A percentile compares a stretch with the other conserved stretches of the same genome.
phyloP scores from a whole-genome alignment of 306 rosid genomes.

The Psophocarpus tetragonolobus region DNA sequence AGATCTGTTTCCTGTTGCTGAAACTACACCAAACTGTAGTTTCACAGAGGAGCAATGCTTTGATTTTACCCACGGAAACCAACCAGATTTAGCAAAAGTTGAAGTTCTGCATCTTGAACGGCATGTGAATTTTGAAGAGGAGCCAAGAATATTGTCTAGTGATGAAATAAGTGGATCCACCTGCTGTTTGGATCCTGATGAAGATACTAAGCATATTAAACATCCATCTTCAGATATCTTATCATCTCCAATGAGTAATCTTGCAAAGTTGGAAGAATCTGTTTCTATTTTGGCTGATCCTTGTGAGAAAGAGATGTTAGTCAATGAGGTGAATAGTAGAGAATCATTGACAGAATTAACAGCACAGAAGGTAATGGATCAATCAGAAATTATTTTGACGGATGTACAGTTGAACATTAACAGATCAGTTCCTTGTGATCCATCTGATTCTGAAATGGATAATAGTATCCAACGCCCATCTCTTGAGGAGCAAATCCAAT shows the following conservation, averaged over 20 bases:
- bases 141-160: constrained; percentile 31
- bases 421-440: constrained; percentile 30
- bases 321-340: constrained; percentile 41
- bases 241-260: constrained; percentile 39
- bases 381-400: constrained; percentile 39
- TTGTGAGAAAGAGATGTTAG: constrained; percentile 38
- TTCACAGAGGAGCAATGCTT: constrained; percentile 27
- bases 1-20: constrained; percentile 34
- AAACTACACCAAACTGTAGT: constrained; percentile 29
- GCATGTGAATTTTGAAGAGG: constrained; percentile 42
- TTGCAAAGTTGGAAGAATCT: constrained; percentile 40
- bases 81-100: constrained; percentile 41
- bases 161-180: constrained; percentile 42
- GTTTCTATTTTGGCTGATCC: constrained; percentile 37
- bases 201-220: constrained; percentile 39
- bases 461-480: constrained; percentile 37
- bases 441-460: constrained; percentile 37
- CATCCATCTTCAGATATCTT: constrained; percentile 34
- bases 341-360: constrained; percentile 38
- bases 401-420: constrained; percentile 37
- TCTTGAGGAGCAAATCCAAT: constrained; percentile 34
- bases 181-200: constrained; percentile 38
- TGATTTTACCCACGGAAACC: constrained; percentile 31
- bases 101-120: constrained; percentile 33
- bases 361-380: constrained; percentile 33